Conservation (phyloP, 257 asterid genomes). For the Coffea canephora region DNA sequence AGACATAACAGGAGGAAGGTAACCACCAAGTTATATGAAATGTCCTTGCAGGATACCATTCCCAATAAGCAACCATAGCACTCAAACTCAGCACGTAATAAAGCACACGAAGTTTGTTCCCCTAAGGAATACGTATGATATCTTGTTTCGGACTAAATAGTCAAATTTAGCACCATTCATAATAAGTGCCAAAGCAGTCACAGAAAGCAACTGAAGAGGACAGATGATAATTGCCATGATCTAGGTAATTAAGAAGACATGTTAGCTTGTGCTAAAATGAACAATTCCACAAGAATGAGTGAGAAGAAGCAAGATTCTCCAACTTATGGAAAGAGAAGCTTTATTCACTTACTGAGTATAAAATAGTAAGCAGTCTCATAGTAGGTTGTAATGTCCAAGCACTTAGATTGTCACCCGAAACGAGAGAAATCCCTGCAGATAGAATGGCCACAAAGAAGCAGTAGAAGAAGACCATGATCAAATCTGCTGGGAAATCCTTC, state of each 20-base stretch:
- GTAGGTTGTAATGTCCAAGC: constrained; percentile 74
- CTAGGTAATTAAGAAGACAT: background rate
- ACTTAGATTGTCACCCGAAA: constrained; percentile 53
- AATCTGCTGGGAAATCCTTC: constrained; percentile 67
- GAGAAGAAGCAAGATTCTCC: background rate
- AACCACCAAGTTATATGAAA: background rate
- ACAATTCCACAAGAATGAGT: background rate
- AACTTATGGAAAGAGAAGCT: background rate
- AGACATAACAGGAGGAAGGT: background rate
- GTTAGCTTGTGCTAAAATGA: background rate
- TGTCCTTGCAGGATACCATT: background rate
- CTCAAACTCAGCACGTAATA: background rate
- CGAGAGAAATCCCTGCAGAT: constrained; percentile 53
- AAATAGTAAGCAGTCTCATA: constrained; percentile 60
- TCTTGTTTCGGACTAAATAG: background rate
- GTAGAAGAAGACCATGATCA: constrained; percentile 84
- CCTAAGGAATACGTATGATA: background rate
- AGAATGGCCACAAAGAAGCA: constrained; percentile 82
- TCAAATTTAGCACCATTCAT: no score
- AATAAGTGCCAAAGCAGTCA: background rate
- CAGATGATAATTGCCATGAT: background rate
- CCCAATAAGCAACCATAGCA: background rate
- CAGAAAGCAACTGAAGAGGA: background rate
- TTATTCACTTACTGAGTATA: constrained; percentile 66
- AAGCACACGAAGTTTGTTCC: background rate